Conservation (phyloP, 495 filamentous ascomycete species). For the Aspergillus campestris region DNA sequence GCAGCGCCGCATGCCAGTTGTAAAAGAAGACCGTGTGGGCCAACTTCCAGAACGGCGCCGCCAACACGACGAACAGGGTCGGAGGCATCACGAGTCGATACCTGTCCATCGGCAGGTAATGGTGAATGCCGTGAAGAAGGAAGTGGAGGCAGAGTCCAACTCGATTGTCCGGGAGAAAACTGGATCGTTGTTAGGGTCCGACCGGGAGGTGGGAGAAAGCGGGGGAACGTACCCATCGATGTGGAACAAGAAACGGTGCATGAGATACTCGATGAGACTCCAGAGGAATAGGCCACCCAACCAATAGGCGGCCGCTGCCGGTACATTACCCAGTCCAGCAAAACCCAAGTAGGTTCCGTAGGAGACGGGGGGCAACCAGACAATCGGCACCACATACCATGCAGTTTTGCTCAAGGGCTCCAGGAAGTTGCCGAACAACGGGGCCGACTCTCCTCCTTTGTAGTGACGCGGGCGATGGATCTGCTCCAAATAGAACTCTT, state of each 20-base stretch:
- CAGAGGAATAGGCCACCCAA: conserved; percentile 62
- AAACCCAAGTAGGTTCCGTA: conserved; percentile 66
- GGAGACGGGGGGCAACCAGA: conserved; percentile 78
- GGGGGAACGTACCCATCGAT: conserved; percentile 63
- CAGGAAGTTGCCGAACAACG: conserved; percentile 94
- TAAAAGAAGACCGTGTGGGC: conserved; percentile 78
- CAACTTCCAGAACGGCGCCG: conserved; percentile 87
- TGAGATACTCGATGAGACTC: conserved; percentile 81
- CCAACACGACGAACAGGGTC: conserved; percentile 74
- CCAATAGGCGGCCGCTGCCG: conserved; percentile 48
- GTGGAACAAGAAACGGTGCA: conserved; percentile 94
- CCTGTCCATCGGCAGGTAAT: conserved; percentile 98
- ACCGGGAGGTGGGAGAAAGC: background rate
- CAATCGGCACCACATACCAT: conserved; percentile 77
- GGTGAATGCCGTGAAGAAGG: conserved; percentile 92
- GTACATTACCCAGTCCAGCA: conserved; percentile 42
- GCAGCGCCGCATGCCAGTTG: conserved; percentile 71
- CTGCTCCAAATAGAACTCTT: conserved; percentile 92
- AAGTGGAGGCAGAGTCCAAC: conserved; percentile 88
- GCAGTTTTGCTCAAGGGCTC: conserved; percentile 90
- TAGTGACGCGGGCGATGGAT: conserved; percentile 94
- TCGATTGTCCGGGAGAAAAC: conserved; percentile 86
- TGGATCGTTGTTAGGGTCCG: conserved; percentile 21
- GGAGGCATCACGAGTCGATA: conserved; percentile 97
- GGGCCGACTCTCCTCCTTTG: conserved; percentile 83